Evolutionary conservation across 176 grass and related monocot species (phyloP).

Genomic region (Raddia guianensis): DNA sequence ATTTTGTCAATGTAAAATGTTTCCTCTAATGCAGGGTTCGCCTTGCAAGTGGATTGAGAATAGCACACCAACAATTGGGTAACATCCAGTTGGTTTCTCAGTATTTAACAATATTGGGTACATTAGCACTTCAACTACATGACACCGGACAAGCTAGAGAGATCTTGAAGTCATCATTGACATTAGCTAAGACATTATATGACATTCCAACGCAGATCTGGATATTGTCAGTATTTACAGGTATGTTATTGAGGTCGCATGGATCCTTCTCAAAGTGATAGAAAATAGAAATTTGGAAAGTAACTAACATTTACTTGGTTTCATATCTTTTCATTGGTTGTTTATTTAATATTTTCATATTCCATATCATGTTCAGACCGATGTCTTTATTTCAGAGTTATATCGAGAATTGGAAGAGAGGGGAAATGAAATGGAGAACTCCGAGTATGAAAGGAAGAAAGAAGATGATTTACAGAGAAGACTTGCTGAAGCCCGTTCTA

Average conservation of each 20-base stretch:
- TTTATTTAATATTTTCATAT: slow-evolving; percentile 18
- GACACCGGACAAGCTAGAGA: slow-evolving; percentile 88
- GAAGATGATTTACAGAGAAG: slow-evolving; percentile 88
- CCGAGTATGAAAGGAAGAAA: slow-evolving; percentile 87
- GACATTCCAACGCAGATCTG: slow-evolving; percentile 98
- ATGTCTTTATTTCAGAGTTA: slow-evolving; percentile 67
- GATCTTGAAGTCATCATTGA: slow-evolving; percentile 93
- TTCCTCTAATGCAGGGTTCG: slow-evolving; percentile 67
- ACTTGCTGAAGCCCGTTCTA: slow-evolving; percentile 70
- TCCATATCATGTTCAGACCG: slow-evolving; percentile 25
- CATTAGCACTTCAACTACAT: slow-evolving; percentile 90
- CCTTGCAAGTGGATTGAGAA: slow-evolving; percentile 94
- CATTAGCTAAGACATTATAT: slow-evolving; percentile 93
- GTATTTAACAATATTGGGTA: slow-evolving; percentile 92
- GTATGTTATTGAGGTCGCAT: slow-evolving; percentile 37
- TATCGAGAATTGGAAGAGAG: slow-evolving; percentile 83
- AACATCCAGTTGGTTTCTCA: slow-evolving; percentile 99
- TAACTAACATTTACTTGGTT: not conserved
- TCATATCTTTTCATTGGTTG: not conserved
- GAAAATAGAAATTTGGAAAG: not conserved
- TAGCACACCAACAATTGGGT: slow-evolving; percentile 94
- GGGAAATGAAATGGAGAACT: slow-evolving; percentile 90
- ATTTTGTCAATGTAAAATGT: slow-evolving; percentile 32
- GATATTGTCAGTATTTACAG: slow-evolving; percentile 95
- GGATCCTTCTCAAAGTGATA: not conserved